Base-by-base conservation (phyloP, 108 stramenopile species). In the Pseudonitzschia delicatissima region DNA sequence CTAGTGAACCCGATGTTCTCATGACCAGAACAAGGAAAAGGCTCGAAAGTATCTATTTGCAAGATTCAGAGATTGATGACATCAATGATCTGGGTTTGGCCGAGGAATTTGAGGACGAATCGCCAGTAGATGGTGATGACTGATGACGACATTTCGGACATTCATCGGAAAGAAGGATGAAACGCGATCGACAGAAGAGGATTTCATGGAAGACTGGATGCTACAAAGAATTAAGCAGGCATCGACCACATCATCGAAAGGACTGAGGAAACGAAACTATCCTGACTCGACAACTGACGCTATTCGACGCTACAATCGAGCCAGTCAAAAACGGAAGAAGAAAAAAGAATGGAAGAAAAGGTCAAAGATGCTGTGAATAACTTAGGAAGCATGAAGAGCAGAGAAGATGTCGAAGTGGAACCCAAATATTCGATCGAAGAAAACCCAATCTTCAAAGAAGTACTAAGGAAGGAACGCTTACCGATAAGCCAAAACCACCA, bases 381-480 rank as follows among this genome's bases (percentile, higher is more conserved):
- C 12, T 36, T 37, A 27, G 70, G 60, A 26, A 66, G 52, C 32
- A 33, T 72, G 9, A 45, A 67, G 45, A 47, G 45, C 29, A 35
- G 61, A 33, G 29, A 72, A 13, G 26, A 25, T n/a, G 44, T 62
- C 9, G 34, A 64, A 32, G 59, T 69, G 68, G 77, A 73, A 25
- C 47, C 47, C 8, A 31, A 47, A 27, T 45, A 11, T 26, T 33
- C 36, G 7, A 79, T 91, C 45, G 80, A 85, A 36, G 86, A 88
- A 29, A 92, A 92, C 69, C 82, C 87, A 17, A 48, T 92, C 29
- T 89, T 92, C 58, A 71, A 77, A 47, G n/a, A 69, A 80, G 15
- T 82, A 82, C 37, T n/a, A 74, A 74, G 53, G 65, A 80, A 3
- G 79, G 74, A 5, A 75, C 63, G 0, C 65, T 80, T 42, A 58